Evolutionary conservation across 2,329 filamentous ascomycete species (phyloP), one percentile per base, ranked within the genome.

Genomic region (Colletotrichum lentis): DNA sequence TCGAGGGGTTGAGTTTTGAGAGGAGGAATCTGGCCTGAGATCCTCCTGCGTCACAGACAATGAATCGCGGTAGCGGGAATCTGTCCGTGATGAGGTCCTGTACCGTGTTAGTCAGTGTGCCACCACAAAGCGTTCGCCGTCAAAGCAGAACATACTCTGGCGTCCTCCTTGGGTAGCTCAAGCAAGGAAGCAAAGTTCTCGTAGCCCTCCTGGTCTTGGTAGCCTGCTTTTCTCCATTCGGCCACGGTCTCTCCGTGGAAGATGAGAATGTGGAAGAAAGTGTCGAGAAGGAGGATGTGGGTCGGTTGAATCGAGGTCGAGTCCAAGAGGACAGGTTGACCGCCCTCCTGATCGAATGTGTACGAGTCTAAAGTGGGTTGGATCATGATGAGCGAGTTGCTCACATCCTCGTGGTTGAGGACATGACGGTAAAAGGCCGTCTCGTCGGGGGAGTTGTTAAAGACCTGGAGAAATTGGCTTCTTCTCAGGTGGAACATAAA

Each of bases 401-500:
- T 91, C 69, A 97, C 94, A 79, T 98, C 96, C 79, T 99, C 96
- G 75, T 98, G 94, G 78, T 98, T 97, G 71, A 99, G 85, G 3
- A 99, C 94, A 77, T 99, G 96, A 69, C 96, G 88, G 78, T 98
- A 97, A 81, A 99, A 99, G n/a, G 96, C 96, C 27, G 96, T 99
- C 81, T 99, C 96, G 74, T 99, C 96, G 8, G 96, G 96, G 0
- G 95, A 98, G 80, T 98, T 99, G 84, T 99, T 99, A 87, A 99
- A 99, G 65, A 99, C 94, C 77, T 99, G 96, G 72, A 99, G 81
- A 84, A 99, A 99, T 80, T 98, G 96, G 80, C 94, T 97, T 80
- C 96, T 89, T 74, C 96, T 91, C 69, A 99, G 86, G 79, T 99
- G 96, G 85, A 99, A 99, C 96, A 99, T 99, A 82, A 99, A 99